Evolutionary conservation across 805 yeast genomes (phyloP).

Genomic region (Ogataea nakhonphanomensis): DNA sequence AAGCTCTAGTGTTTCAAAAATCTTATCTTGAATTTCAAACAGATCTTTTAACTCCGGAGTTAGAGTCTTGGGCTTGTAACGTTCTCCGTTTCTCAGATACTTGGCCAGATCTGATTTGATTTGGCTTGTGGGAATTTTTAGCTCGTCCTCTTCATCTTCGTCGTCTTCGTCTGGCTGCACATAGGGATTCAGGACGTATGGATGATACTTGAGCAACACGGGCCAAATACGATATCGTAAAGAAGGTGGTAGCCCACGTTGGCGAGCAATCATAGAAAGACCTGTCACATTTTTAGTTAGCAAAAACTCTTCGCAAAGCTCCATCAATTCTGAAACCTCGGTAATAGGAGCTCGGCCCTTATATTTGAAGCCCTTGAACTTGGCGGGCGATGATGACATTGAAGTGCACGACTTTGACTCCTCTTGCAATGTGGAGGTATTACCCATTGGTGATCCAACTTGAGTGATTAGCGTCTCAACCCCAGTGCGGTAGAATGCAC

Average conservation of each 20-base stretch:
- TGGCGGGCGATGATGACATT: constrained; percentile 16
- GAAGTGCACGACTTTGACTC: constrained; percentile 9
- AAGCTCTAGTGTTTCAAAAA: constrained; percentile 53
- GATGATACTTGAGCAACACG: constrained; percentile 71
- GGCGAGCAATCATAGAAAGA: constrained; percentile 75
- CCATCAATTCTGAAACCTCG: constrained; percentile 47
- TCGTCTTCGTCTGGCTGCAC: constrained; percentile 55
- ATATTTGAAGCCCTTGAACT: constrained; percentile 24
- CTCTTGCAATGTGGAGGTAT: neutral
- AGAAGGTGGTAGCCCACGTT: constrained; percentile 80
- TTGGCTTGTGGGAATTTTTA: constrained; percentile 29
- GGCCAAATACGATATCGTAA: constrained; percentile 85
- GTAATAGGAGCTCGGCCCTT: constrained; percentile 42
- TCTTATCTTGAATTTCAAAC: constrained; percentile 45
- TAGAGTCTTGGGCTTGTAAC: constrained; percentile 33
- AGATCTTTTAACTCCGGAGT: constrained; percentile 32
- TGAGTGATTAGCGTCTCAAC: neutral
- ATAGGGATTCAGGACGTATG: constrained; percentile 76
- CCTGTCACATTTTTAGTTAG: constrained; percentile 64
- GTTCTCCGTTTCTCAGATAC: constrained; percentile 47
- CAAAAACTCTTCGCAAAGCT: constrained; percentile 54
- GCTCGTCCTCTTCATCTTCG: constrained; percentile 29
- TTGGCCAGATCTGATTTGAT: constrained; percentile 58
- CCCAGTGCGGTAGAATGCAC: neutral
- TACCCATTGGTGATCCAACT: too few species aligned